These are phyloP conservation scores for Talaromyces wortmannii DNA, from an alignment of 495 filamentous ascomycete genomes.

Conservation along the genomic window DNA sequence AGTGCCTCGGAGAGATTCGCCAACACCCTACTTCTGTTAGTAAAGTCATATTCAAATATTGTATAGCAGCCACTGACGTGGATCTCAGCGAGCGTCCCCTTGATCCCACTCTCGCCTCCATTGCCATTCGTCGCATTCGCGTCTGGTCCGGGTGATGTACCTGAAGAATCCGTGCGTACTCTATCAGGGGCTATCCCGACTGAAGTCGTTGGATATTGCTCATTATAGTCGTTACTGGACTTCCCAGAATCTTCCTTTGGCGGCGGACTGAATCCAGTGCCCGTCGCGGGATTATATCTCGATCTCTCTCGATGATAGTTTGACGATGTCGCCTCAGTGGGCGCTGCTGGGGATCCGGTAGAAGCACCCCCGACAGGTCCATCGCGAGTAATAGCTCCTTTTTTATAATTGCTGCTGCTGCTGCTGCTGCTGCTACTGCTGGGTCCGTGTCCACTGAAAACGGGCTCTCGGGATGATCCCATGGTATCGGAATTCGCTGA, in stretches of 20 bases:
- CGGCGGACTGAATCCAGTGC: conserved; percentile 12
- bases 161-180: background rate
- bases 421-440: conserved; percentile 1
- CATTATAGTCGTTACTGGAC: conserved; percentile 2
- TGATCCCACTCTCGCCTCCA: conserved; percentile 11
- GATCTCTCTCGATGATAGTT: conserved; percentile 12
- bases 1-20: conserved; percentile 37
- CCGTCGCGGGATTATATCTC: conserved; percentile 20
- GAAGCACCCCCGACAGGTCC: conserved; percentile 17
- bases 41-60: background rate
- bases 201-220: conserved; percentile 7
- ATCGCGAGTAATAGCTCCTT: background rate
- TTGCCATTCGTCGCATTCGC: conserved; percentile 4
- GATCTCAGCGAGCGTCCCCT: conserved; percentile 20
- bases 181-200: conserved; percentile 4
- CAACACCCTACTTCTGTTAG: conserved; percentile 21
- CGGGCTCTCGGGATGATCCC: background rate
- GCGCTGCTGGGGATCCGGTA: conserved; percentile 20
- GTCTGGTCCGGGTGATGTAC: conserved; percentile 1
- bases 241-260: background rate
- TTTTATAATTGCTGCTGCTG: background rate
- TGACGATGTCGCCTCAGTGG: conserved; percentile 4
- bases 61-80: conserved; percentile 24
- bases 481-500: background rate
- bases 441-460: background rate